Evolutionary conservation across 176 grass and related monocot genomes (phyloP).

Genomic region (Pharus latifolius): DNA sequence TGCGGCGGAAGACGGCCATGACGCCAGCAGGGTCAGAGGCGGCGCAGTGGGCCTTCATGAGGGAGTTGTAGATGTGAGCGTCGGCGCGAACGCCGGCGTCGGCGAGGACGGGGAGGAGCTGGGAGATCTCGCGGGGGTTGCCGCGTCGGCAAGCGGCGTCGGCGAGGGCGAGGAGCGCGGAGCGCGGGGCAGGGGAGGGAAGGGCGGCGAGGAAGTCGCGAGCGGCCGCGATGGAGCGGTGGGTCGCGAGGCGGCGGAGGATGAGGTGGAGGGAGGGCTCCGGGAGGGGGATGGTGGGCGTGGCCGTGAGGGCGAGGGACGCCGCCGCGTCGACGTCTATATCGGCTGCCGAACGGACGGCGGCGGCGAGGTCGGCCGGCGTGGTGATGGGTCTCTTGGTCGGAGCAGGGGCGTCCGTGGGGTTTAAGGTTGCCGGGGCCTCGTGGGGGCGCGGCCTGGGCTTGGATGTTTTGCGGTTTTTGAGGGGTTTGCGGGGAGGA

Average conservation of each 20-base stretch:
- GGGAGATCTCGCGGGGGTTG: conserved; percentile 48
- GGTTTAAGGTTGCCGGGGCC: not conserved
- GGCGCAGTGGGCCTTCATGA: conserved; percentile 75
- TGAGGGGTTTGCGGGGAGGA: not conserved
- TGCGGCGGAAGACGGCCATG: conserved; percentile 55
- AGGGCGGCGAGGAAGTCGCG: conserved; percentile 47
- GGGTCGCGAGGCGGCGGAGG: conserved; percentile 61
- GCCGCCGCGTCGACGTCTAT: conserved; percentile 30
- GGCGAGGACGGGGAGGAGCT: conserved; percentile 44
- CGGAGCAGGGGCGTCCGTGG: not conserved
- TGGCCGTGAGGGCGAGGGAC: conserved; percentile 27
- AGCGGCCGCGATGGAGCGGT: conserved; percentile 46
- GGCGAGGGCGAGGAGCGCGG: conserved; percentile 53
- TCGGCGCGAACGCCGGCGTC: conserved; percentile 64
- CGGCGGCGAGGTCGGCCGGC: conserved; percentile 22
- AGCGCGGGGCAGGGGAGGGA: conserved; percentile 25
- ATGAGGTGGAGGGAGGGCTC: conserved; percentile 44
- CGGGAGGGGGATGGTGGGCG: conserved; percentile 33
- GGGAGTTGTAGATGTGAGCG: conserved; percentile 70
- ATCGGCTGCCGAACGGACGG: conserved; percentile 22
- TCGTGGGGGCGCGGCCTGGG: not conserved
- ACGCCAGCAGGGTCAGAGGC: conserved; percentile 39
- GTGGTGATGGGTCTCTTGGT: conserved; percentile 11
- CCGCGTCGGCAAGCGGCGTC: conserved; percentile 50
- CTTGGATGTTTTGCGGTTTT: not conserved